These are phyloP conservation scores for Quercus mongolica DNA, from an alignment of 306 rosid genomes.

Conservation along the genomic window DNA sequence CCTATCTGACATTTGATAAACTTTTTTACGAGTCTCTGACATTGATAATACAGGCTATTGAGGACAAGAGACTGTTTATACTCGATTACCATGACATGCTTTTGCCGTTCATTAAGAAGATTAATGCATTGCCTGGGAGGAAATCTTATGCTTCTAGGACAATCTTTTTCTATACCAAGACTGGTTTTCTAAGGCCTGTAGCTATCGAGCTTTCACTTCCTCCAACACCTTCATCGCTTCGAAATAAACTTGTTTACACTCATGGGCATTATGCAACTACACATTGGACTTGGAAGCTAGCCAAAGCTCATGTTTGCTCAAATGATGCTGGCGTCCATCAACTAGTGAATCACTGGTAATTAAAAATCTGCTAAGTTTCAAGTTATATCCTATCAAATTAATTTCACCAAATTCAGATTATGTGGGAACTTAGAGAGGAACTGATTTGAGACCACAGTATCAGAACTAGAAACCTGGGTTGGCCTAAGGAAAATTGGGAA, in stretches of 20 bases:
- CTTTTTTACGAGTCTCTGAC: neutral
- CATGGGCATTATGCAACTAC: constrained; percentile 84
- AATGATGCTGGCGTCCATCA: constrained; percentile 90
- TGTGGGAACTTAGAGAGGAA: neutral
- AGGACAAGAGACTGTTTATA: constrained; percentile 80
- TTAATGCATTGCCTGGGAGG: constrained; percentile 73
- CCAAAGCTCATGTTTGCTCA: constrained; percentile 95
- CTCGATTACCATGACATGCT: constrained; percentile 77
- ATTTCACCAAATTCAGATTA: neutral
- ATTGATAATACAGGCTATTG: constrained; percentile 56
- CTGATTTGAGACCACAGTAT: neutral
- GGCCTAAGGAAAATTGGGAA: neutral
- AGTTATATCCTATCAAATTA: neutral
- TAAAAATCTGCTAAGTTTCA: neutral
- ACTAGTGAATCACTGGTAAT: constrained; percentile 93
- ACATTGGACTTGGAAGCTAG: constrained; percentile 92
- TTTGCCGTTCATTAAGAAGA: constrained; percentile 79
- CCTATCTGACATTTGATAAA: constrained; percentile 5
- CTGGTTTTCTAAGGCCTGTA: constrained; percentile 57
- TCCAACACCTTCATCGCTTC: constrained; percentile 43
- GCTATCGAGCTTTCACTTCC: constrained; percentile 92
- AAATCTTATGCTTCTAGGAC: constrained; percentile 90
- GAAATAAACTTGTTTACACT: constrained; percentile 53
- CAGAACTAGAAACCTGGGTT: neutral
- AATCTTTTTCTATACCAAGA: constrained; percentile 46